These are phyloP conservation scores for Prunus mume DNA, from an alignment of 306 rosid genomes.

Conservation along the genomic window DNA sequence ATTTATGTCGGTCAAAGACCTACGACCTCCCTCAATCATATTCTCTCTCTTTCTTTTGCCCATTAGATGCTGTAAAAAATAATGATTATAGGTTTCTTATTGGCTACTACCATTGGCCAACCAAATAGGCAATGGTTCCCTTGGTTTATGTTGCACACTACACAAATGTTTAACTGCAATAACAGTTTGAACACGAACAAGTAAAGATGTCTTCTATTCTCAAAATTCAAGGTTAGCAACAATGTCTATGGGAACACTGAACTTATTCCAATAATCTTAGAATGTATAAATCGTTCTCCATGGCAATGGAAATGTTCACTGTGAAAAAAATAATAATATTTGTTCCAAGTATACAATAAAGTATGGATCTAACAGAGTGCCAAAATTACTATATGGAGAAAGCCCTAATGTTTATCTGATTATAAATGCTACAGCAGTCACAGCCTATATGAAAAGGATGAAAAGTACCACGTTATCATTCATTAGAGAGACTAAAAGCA, in stretches of 20 bases:
- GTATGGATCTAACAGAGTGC: not conserved
- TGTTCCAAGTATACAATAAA: not conserved
- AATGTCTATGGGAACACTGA: too few relatives aligned
- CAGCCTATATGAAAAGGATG: not conserved
- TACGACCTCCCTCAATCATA: not conserved
- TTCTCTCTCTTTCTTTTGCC: not conserved
- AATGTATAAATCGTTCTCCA: not conserved
- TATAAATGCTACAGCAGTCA: not conserved
- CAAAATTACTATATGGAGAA: not conserved
- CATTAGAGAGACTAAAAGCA: slow-evolving; percentile 16
- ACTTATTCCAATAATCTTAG: not conserved
- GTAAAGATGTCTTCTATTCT: too few relatives aligned
- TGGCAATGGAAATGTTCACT: not conserved
- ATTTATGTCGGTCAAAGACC: not conserved
- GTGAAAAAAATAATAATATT: not conserved
- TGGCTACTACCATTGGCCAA: too few relatives aligned
- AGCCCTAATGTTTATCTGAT: not conserved
- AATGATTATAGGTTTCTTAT: too few relatives aligned
- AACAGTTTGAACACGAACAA: not conserved
- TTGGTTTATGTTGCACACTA: too few relatives aligned
- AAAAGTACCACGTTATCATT: slow-evolving; percentile 2
- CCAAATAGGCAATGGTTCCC: too few relatives aligned
- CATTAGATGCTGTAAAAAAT: too few relatives aligned
- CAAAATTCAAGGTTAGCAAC: too few relatives aligned
- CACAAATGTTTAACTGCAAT: too few relatives aligned